These are phyloP conservation scores for Fusarium sacchari DNA, from an alignment of 2,329 filamentous ascomycete genomes.

Conservation along the genomic window DNA sequence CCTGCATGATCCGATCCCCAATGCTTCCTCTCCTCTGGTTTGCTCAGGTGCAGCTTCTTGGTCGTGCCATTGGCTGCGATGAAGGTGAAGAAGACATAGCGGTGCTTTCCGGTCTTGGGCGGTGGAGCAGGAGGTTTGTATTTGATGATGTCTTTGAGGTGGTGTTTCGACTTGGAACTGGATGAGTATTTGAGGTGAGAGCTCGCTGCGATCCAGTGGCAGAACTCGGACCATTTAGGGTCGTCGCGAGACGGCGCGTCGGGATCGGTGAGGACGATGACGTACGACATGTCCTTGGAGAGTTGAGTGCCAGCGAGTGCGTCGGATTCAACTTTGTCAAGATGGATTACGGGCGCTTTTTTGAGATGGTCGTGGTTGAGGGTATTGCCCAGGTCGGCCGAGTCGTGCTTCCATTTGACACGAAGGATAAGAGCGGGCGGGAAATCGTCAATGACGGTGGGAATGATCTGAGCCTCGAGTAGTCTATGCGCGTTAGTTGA, in stretches of 20 bases:
- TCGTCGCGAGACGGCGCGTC: conserved; percentile 35
- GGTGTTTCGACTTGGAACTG: neutral
- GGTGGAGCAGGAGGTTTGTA: conserved; percentile 35
- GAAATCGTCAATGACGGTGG: conserved; percentile 35
- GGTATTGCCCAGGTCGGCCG: conserved; percentile 30
- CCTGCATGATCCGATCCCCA: conserved; percentile 30
- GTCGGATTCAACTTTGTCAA: neutral
- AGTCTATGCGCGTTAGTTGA: neutral
- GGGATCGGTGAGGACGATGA: conserved; percentile 32
- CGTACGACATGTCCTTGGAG: neutral
- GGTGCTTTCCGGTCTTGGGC: conserved; percentile 34
- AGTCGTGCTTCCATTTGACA: conserved; percentile 24
- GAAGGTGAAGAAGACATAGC: conserved; percentile 38
- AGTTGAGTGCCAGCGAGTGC: neutral
- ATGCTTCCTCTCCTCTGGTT: conserved; percentile 27
- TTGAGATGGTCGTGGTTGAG: conserved; percentile 16
- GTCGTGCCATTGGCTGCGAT: conserved; percentile 31
- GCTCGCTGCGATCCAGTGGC: conserved; percentile 34
- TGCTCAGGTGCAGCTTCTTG: conserved; percentile 20
- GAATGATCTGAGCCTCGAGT: conserved; percentile 24
- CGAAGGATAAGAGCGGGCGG: conserved; percentile 17
- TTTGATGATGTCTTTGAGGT: conserved; percentile 20
- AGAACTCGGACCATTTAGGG: conserved; percentile 39
- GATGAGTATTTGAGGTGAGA: neutral
- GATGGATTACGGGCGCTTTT: neutral